These are phyloP conservation scores for Myrica gale DNA, from an alignment of 306 rosid species.

Conservation along the genomic window DNA sequence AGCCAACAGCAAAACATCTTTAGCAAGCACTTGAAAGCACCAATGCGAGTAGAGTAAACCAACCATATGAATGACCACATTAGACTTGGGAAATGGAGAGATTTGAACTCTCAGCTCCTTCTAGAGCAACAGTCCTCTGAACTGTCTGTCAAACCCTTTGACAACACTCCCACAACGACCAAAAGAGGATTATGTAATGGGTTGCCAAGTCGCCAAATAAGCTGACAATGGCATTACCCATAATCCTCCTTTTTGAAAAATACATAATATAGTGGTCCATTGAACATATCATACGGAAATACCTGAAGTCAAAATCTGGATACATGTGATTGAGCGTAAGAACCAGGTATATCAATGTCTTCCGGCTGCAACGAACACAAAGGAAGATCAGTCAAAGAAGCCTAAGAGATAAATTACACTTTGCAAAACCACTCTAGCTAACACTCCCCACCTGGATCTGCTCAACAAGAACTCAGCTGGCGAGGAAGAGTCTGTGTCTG, in stretches of 20 bases:
- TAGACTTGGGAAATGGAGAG: conserved; percentile 98
- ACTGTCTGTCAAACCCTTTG: conserved; percentile 99
- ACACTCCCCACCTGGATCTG: conserved; percentile 67
- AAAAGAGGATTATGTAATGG: conserved; percentile 77
- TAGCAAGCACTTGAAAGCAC: conserved; percentile 8
- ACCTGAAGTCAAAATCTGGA: conserved; percentile 99
- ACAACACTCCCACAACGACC: conserved; percentile 87
- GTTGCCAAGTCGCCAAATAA: conserved; percentile 96
- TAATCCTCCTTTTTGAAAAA: conserved; percentile 59
- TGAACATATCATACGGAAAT: conserved; percentile 44
- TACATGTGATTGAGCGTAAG: conserved; percentile 89
- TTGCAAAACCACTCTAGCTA: conserved; percentile 32
- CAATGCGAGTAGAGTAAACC: conserved; percentile 6
- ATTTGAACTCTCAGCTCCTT: conserved; percentile 99
- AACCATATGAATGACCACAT: conserved; percentile 34
- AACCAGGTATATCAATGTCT: conserved; percentile 87
- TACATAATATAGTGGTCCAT: conserved; percentile 8
- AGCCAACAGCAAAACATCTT: conserved; percentile 20
- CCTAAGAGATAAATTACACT: conserved; percentile 24
- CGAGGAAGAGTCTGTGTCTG: conserved; percentile 65
- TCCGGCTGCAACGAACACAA: conserved; percentile 69
- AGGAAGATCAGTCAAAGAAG: conserved; percentile 34
- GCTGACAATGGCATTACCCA: conserved; percentile 99
- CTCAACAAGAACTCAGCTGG: conserved; percentile 58
- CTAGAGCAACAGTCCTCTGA: conserved; percentile 79